Base-by-base conservation (phyloP, 495 filamentous ascomycete species). In the Aspergillus kassunensis region DNA sequence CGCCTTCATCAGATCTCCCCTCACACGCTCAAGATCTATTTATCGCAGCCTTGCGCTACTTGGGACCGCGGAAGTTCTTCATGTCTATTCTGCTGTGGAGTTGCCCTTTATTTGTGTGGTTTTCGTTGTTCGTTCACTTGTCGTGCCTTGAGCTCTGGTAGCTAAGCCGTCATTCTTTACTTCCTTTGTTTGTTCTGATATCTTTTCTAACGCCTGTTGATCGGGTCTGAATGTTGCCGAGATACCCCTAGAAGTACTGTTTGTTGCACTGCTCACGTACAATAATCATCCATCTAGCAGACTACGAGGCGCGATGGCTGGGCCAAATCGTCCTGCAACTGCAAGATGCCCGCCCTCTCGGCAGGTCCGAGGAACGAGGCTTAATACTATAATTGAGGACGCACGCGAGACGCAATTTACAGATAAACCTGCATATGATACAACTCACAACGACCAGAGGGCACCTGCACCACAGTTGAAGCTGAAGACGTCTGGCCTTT, bases 321-420 rank as follows among this genome's bases (percentile, higher is more conserved):
- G 80, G 78, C 66, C 76, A 64, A 60, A 80, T 60, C 75, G 86
- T 58, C 78, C 81, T 53, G 69, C 80, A 63, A 80, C 73, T 55
- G 78, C 59, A 24, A 67, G 69, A 69, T 72, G 54, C 58, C 80
- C 85, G 55, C 81, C 80, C 52, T 77, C 80, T 62, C 81, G 74
- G 88, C 90, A 80, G 87, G 88, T 67, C 77, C 82, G 77, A 71
- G 80, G 77, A 64, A 75, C 78, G 66, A 66, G 71, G 56, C 86
- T 91, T 88, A 90, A 91, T 88, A 86, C 87, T 54, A 89, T 91
- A 84, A 85, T 87, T 62, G 88, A 91, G 72, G 86, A 91, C 63
- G 78, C 50, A 7, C 60, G 67, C 31, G 69, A 73, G 49, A 55
- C 65, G 11, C 61, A 68, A 15, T 61, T 61, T 33, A 45, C 54